Evolutionary conservation across 2,329 filamentous ascomycete genomes (phyloP), one percentile per base, ranked within the genome.

Genomic region (Clarireedia monteithiana): DNA sequence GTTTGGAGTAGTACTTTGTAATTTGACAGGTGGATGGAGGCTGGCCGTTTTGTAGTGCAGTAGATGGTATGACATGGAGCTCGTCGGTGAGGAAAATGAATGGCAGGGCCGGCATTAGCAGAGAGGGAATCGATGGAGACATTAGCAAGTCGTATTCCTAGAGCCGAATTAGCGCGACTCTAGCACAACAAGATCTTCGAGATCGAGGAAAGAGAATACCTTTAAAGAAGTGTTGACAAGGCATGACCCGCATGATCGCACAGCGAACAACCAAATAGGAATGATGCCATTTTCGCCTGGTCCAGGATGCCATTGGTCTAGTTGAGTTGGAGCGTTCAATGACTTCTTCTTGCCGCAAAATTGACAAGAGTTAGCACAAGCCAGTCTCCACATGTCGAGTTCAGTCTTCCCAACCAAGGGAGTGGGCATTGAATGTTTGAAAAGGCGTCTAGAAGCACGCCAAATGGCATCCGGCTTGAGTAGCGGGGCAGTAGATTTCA

Each of bases 301-400:
- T 14, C 86, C 85, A 58, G 76, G 73, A 65, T 79, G 79, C 75
- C 77, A 84, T 50, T 75, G 72, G 66, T 72, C 73, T 66, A 59
- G 69, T 63, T 58, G 67, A 58, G 57, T 66, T 58, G 53, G 60
- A 44, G 47, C 60, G 62, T 40, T 58, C 59, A 57, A 53, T 59
- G 65, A 54, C 45, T 50, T 61, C 59, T 60, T 66, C 69, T 75
- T 80, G 53, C 72, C 73, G 70, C 89, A 94, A 62, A 84, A 82
- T 66, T 91, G 84, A 69, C 89, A 95, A 54, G 67, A 71, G 30
- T 67, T 73, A 48, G 81, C 79, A 69, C 82, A 84, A 38, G 83
- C 76, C 50, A 94, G 73, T 65, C 80, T 81, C 81, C 89, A 90
- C 87, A 91, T 91, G 44, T 85, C 80, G 61, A 88, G 74, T 70